Evolutionary conservation across 306 rosid genomes (phyloP).

Genomic region (Leucaena leucocephala): DNA sequence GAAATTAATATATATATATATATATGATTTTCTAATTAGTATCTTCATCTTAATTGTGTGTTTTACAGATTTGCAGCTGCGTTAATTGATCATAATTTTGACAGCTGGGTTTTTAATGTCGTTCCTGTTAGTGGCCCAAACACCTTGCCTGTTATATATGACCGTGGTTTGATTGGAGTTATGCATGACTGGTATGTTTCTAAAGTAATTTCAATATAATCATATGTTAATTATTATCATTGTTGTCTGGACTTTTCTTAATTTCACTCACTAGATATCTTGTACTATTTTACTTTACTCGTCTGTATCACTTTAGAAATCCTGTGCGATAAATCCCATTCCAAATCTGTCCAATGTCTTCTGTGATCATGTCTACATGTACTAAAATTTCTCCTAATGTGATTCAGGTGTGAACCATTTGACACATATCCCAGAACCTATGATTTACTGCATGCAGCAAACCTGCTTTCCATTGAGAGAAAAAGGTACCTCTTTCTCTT

Average conservation of each 20-base stretch:
- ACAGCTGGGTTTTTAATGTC: constrained; percentile 93
- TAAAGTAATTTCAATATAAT: neutral
- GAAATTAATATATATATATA: neutral
- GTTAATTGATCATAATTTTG: constrained; percentile 56
- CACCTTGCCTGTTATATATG: constrained; percentile 92
- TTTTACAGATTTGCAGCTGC: constrained; percentile 89
- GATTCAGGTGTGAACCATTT: constrained; percentile 90
- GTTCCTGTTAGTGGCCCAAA: constrained; percentile 94
- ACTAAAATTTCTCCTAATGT: constrained; percentile 26
- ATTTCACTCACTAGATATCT: constrained; percentile 21
- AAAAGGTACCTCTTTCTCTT: constrained; percentile 66
- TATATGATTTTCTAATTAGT: constrained; percentile 9
- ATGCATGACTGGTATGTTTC: constrained; percentile 85
- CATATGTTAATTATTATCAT: constrained; percentile 28
- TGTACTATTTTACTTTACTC: neutral
- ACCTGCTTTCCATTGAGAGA: constrained; percentile 74
- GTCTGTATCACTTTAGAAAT: neutral
- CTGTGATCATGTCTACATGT: constrained; percentile 21
- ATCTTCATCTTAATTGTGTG: constrained; percentile 34
- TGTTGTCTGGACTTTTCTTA: constrained; percentile 16
- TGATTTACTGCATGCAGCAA: constrained; percentile 86
- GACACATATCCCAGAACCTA: constrained; percentile 98
- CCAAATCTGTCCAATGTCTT: constrained; percentile 25
- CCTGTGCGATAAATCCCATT: neutral
- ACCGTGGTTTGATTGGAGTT: constrained; percentile 95